Conservation (phyloP, 164 flowering plant genomes). For the Tinospora cordifolia region DNA sequence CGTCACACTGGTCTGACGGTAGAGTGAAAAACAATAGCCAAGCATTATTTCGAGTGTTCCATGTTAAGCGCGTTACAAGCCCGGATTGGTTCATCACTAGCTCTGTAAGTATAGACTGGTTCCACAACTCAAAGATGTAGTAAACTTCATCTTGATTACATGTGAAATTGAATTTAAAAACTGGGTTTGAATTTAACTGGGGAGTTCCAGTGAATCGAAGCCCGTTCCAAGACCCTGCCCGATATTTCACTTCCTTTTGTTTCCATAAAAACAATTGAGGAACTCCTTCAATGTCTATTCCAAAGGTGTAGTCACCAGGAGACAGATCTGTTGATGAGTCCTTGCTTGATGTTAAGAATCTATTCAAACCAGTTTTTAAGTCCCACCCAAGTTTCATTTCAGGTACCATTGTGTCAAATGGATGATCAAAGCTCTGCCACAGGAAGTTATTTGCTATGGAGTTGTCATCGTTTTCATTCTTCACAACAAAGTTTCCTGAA, state of each 20-base stretch:
- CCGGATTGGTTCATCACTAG: slow-evolving; percentile 25
- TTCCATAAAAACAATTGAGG: background rate
- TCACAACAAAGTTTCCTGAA: slow-evolving; percentile 25
- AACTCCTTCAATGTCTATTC: background rate
- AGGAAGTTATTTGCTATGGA: background rate
- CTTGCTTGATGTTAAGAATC: slow-evolving; percentile 6
- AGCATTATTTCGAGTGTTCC: slow-evolving; percentile 5
- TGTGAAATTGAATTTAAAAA: slow-evolving; percentile 21
- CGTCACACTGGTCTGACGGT: slow-evolving; percentile 1
- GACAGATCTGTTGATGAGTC: slow-evolving; percentile 2
- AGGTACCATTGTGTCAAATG: slow-evolving; percentile 18
- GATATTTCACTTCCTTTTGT: slow-evolving; percentile 2
- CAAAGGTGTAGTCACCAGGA: background rate
- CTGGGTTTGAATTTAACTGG: slow-evolving; percentile 19
- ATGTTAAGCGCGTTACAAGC: slow-evolving; percentile 9
- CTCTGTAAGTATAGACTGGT: slow-evolving; percentile 24
- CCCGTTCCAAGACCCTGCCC: slow-evolving; percentile 64
- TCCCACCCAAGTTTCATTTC: slow-evolving; percentile 20
- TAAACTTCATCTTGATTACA: slow-evolving; percentile 22
- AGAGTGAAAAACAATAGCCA: background rate
- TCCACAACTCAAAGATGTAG: slow-evolving; percentile 21
- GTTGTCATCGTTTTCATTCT: background rate
- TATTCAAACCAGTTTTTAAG: slow-evolving; percentile 8
- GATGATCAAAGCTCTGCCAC: slow-evolving; percentile 47
- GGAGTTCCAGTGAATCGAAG: slow-evolving; percentile 49